phyloP scores from a whole-genome alignment of 768 basidiomycete genomes.

The Lepiota brunneoincarnata region DNA sequence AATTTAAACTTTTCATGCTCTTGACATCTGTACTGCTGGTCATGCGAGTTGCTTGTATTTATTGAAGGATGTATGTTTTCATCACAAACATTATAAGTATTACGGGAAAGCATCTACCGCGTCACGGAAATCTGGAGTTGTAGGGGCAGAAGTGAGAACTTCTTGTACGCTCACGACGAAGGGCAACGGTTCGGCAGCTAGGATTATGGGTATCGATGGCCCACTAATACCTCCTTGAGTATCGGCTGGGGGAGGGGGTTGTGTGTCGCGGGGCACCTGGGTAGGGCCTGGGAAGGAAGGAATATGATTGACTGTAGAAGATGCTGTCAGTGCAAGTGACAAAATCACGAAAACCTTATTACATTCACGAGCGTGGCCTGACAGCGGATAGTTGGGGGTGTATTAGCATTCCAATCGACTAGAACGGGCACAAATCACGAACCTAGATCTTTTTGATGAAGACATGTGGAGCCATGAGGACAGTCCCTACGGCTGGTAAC shows the following conservation, averaged over 20 bases:
- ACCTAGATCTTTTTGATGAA: slow-evolving; percentile 57
- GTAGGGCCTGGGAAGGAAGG: slow-evolving; percentile 14
- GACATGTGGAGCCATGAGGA: slow-evolving; percentile 56
- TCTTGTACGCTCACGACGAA: neutral
- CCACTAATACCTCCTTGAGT: neutral
- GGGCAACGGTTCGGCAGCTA: neutral
- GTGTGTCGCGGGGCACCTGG: neutral
- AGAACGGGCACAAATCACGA: slow-evolving; percentile 33
- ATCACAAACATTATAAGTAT: neutral
- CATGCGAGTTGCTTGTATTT: slow-evolving; percentile 8
- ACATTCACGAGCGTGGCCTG: slow-evolving; percentile 80
- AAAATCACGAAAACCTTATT: slow-evolving; percentile 11
- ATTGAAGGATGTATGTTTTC: slow-evolving; percentile 6
- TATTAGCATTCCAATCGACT: neutral
- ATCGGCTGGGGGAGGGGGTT: neutral
- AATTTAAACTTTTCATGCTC: neutral
- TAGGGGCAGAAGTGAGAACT: neutral
- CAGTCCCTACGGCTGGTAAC: slow-evolving; percentile 69
- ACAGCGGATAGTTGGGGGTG: neutral
- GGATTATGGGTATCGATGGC: neutral
- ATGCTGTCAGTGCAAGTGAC: slow-evolving; percentile 7
- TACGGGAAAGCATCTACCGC: slow-evolving; percentile 12
- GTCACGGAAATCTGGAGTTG: slow-evolving; percentile 15
- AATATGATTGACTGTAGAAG: slow-evolving; percentile 36
- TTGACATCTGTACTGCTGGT: slow-evolving; percentile 6